Conservation (phyloP, 2,329 filamentous ascomycete genomes). For the Kalmusia sp. region DNA sequence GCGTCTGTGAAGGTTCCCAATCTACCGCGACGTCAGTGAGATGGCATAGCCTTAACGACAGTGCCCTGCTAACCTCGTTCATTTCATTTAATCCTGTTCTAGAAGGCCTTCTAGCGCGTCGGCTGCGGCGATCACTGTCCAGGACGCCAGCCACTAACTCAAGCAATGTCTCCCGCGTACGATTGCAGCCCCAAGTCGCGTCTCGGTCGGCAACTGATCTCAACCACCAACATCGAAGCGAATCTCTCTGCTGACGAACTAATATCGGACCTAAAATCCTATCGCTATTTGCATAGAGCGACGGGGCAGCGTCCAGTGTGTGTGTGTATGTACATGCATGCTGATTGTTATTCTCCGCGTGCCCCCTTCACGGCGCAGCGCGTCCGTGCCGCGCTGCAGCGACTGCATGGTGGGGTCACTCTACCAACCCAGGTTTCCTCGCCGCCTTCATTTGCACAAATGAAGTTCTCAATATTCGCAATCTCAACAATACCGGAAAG, state of each 20-base stretch:
- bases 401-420: slow-evolving; percentile 33
- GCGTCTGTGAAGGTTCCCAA: too few relatives aligned
- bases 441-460: slow-evolving; percentile 34
- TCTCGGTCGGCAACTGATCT: neutral
- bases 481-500: slow-evolving; percentile 20
- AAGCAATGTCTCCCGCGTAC: slow-evolving; percentile 20
- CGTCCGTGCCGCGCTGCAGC: slow-evolving; percentile 26
- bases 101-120: slow-evolving; percentile 34
- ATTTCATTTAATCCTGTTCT: slow-evolving; percentile 32
- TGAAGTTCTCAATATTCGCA: slow-evolving; percentile 17
- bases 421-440: slow-evolving; percentile 23
- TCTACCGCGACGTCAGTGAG: too few relatives aligned
- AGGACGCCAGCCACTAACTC: slow-evolving; percentile 12
- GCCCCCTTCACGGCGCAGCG: slow-evolving; percentile 10
- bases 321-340: slow-evolving; percentile 8
- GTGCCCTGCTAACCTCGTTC: slow-evolving; percentile 13
- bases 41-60: slow-evolving; percentile 2
- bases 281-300: slow-evolving; percentile 2
- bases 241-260: neutral
- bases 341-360: slow-evolving; percentile 26
- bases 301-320: neutral
- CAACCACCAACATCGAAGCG: neutral
- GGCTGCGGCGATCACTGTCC: slow-evolving; percentile 32
- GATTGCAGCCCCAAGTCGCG: slow-evolving; percentile 10
- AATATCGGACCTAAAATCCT: neutral